Evolutionary conservation across 2,329 filamentous ascomycete species (phyloP).

Genomic region (Colletotrichum shisoi): DNA sequence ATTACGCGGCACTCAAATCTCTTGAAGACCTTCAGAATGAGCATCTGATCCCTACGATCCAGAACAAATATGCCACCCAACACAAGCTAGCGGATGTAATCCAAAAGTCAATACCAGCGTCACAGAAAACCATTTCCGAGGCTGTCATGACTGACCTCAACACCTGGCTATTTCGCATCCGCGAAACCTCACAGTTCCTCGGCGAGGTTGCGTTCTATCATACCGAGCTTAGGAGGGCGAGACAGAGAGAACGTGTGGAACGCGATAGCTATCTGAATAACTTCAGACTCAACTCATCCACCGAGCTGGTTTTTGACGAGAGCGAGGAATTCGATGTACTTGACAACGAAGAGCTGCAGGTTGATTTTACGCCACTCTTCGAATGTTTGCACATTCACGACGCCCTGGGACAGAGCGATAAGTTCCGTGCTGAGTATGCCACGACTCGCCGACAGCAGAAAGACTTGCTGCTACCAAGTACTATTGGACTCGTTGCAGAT

Average conservation of each 20-base stretch:
- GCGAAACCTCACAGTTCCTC: constrained; percentile 94
- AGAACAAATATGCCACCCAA: constrained; percentile 87
- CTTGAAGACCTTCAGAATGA: constrained; percentile 96
- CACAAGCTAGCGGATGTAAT: constrained; percentile 96
- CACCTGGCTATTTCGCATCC: constrained; percentile 93
- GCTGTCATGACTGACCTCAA: constrained; percentile 97
- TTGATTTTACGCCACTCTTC: constrained; percentile 93
- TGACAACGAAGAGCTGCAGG: constrained; percentile 92
- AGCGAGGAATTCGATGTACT: constrained; percentile 94
- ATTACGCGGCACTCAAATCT: constrained; percentile 92
- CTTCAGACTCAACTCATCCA: constrained; percentile 93
- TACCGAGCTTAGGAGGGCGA: constrained; percentile 82
- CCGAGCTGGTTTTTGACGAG: constrained; percentile 94
- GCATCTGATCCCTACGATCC: constrained; percentile 75
- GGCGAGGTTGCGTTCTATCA: constrained; percentile 97
- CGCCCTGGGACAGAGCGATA: constrained; percentile 89
- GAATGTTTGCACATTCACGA: constrained; percentile 97
- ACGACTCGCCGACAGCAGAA: constrained; percentile 90
- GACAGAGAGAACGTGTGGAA: constrained; percentile 84
- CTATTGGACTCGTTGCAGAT: constrained; percentile 79
- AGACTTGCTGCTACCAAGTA: constrained; percentile 81
- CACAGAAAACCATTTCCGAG: constrained; percentile 91
- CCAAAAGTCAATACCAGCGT: constrained; percentile 91
- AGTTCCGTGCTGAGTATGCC: constrained; percentile 90
- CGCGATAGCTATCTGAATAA: constrained; percentile 76